These are phyloP conservation scores for Phytophthora rubi DNA, from an alignment of 352 stramenopile species.

Conservation along the genomic window DNA sequence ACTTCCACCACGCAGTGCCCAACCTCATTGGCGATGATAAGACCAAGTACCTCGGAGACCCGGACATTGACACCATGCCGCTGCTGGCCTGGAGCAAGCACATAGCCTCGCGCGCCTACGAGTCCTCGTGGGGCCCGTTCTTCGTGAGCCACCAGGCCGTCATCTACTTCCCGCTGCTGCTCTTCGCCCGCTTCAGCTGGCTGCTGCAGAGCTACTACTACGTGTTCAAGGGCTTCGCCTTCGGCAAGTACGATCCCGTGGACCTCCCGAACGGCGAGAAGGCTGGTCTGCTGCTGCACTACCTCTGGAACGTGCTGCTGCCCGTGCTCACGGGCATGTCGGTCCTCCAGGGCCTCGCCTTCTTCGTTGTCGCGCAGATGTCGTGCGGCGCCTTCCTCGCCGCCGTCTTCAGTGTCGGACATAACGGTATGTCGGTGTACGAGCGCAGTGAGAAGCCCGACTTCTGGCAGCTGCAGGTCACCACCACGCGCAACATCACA, in stretches of 20 bases:
- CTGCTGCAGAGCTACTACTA: conserved; percentile 97
- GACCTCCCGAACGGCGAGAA: conserved; percentile 88
- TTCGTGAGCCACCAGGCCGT: conserved; percentile 94
- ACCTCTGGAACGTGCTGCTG: conserved; percentile 92
- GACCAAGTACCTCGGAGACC: conserved; percentile 90
- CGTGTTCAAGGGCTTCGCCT: conserved; percentile 90
- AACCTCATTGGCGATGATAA: conserved; percentile 95
- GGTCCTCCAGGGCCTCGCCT: conserved; percentile 70
- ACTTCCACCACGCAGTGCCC: conserved; percentile 98
- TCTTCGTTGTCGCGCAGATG: conserved; percentile 87
- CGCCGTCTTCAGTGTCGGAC: conserved; percentile 96
- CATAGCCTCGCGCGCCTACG: conserved; percentile 90
- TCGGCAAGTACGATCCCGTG: conserved; percentile 84
- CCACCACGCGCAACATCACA: conserved; percentile 97
- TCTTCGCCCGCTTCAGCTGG: conserved; percentile 97
- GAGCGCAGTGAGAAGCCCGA: conserved; percentile 95
- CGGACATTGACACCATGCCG: conserved; percentile 99
- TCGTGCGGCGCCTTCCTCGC: conserved; percentile 96
- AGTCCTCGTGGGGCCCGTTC: conserved; percentile 87
- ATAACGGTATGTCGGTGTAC: conserved; percentile 99
- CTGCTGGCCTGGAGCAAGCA: conserved; percentile 97
- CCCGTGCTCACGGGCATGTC: conserved; percentile 72
- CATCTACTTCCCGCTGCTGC: conserved; percentile 98
- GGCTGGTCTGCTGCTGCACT: conserved; percentile 86
- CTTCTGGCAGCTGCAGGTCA: conserved; percentile 99